These are phyloP conservation scores for Murraya koenigii DNA, from an alignment of 345 rosid genomes.

Conservation along the genomic window DNA sequence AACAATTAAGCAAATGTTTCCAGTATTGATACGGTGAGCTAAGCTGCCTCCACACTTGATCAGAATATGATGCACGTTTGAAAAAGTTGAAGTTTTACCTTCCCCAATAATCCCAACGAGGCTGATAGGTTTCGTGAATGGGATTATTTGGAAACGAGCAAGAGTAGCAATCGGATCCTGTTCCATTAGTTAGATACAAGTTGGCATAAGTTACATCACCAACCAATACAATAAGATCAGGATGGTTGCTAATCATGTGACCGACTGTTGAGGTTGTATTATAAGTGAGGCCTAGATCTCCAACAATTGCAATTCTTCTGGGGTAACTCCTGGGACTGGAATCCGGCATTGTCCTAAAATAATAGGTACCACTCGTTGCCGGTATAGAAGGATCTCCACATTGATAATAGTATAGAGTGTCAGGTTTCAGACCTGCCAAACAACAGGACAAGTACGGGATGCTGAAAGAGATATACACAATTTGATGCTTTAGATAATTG, in stretches of 20 bases:
- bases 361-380: constrained; percentile 52
- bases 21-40: background rate
- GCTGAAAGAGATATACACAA: background rate
- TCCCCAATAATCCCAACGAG: constrained; percentile 94
- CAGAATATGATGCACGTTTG: background rate
- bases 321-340: constrained; percentile 62
- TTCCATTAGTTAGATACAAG: constrained; percentile 77
- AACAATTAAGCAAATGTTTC: background rate
- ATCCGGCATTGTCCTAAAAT: constrained; percentile 68
- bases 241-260: constrained; percentile 57
- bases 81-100: constrained; percentile 30
- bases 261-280: constrained; percentile 66
- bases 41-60: background rate
- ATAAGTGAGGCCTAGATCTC: constrained; percentile 84
- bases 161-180: constrained; percentile 71
- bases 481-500: no score
- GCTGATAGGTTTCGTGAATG: constrained; percentile 79
- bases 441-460: background rate
- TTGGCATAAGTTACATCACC: constrained; percentile 79
- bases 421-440: constrained; percentile 58
- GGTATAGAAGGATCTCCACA: constrained; percentile 81
- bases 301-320: constrained; percentile 56
- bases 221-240: constrained; percentile 64
- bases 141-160: constrained; percentile 56
- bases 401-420: constrained; percentile 64